A percentile compares a stretch with the other conserved stretches of the same genome.
phyloP scores from a whole-genome alignment of 345 rosid genomes.

The Physaria fendleri region DNA sequence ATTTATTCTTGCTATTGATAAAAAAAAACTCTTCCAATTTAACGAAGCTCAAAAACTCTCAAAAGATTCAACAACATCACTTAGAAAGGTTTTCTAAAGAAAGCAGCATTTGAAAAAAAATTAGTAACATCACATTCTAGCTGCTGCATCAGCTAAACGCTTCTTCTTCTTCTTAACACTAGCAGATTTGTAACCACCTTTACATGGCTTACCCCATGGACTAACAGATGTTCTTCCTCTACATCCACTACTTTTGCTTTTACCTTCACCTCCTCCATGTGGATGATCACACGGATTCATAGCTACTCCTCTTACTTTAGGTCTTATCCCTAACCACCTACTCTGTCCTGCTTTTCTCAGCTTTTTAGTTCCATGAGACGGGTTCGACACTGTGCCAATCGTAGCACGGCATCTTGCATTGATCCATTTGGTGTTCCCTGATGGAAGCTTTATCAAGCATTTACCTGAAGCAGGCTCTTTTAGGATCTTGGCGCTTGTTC shows the following conservation, averaged over 20 bases:
- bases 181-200: conserved; percentile 67
- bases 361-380: conserved; percentile 52
- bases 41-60: no score
- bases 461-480: conserved; percentile 54
- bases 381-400: conserved; percentile 60
- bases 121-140: neutral
- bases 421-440: conserved; percentile 57
- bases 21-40: no score
- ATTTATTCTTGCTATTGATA: no score
- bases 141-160: conserved; percentile 25
- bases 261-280: conserved; percentile 97
- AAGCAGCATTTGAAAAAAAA: neutral
- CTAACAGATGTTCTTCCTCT: conserved; percentile 56
- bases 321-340: conserved; percentile 80
- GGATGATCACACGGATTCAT: conserved; percentile 94
- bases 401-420: conserved; percentile 72
- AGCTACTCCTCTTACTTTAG: conserved; percentile 73
- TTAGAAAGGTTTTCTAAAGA: neutral
- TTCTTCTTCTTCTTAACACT: conserved; percentile 47
- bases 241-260: conserved; percentile 77
- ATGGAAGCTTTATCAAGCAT: conserved; percentile 63
- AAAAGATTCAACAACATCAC: conserved; percentile 6
- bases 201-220: conserved; percentile 92
- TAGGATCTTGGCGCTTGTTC: conserved; percentile 79
- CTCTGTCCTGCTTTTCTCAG: conserved; percentile 86